Base-by-base conservation (phyloP, 306 rosid genomes). In the Lupinus albus region DNA sequence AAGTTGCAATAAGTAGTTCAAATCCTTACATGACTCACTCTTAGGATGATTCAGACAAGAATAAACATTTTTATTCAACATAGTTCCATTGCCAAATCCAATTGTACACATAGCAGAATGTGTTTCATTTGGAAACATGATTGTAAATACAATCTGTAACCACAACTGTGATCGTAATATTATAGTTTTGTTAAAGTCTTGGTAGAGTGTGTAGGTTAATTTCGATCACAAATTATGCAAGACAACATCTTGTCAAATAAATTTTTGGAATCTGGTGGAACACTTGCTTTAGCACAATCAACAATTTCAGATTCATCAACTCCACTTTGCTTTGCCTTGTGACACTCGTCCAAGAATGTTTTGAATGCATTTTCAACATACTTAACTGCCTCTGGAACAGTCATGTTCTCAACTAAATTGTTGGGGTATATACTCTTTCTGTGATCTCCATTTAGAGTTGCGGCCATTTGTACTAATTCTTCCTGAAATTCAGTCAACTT, bases 381-480 rank as follows among this genome's bases (percentile, higher is more conserved):
- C 57, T 79, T 78, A 4, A 47, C 81, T 46, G 89, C 89, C 0
- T 76, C 94, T 3, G 33, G 32, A 70, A 82, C 88, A 10, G 63
- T 59, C 82, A 85, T 59, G 2, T 74, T 81, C 73, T 87, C 89
- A 15, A 61, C 80, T n/a, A 84, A 39, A 58, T 85, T 85, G 67
- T 80, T 2, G 0, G 89, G 89, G 55, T 85, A 87, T 0, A 54
- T 65, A 13, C 78, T 80, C 55, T 82, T 87, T 7, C 13, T 59
- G 20, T 69, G 75, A 77, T 87, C 95, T 2, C 89, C 94, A 21
- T 82, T 89, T 17, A 87, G 58, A 14, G 84, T 79, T 17, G 95
- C 94, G 1, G 85, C 88, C 84, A 89, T 39, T 16, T 81, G 84
- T 10, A 89, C 89, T 6, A 89, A 18, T 65, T 85, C 94, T 39